Evolutionary conservation across 257 asterid species (phyloP).

Genomic region (Solanum chaucha): DNA sequence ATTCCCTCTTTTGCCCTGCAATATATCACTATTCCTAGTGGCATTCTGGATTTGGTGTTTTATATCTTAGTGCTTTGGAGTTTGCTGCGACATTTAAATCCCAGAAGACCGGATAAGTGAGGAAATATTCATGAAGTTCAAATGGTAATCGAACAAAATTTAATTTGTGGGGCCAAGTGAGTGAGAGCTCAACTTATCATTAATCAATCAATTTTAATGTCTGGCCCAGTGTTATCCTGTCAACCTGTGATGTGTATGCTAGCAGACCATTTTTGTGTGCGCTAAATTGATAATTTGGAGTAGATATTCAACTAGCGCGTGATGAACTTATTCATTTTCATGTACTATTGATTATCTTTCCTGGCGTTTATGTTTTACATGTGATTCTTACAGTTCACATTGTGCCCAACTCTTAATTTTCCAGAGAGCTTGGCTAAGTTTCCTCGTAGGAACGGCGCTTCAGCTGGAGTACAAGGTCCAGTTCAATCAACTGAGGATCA

Average conservation of each 20-base stretch:
- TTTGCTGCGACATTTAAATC: background rate
- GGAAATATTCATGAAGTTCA: background rate
- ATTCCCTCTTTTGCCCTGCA: background rate
- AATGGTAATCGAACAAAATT: background rate
- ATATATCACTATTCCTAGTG: background rate
- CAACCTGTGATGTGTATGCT: background rate
- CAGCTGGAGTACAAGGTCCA: constrained; percentile 52
- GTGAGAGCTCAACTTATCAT: background rate
- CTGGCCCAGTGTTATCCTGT: background rate
- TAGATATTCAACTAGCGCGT: background rate
- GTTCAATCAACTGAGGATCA: constrained; percentile 52
- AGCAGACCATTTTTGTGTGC: background rate
- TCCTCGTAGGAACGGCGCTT: constrained; percentile 57
- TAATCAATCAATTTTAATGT: background rate
- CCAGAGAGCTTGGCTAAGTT: constrained; percentile 90
- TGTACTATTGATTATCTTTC: background rate
- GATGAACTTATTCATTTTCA: background rate
- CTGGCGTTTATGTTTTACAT: background rate
- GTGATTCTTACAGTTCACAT: background rate
- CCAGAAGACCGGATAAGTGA: background rate
- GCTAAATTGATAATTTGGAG: background rate
- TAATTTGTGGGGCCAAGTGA: background rate
- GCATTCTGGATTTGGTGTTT: background rate
- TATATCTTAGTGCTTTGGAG: background rate
- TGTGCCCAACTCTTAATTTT: background rate